Evolutionary conservation across 208 protist genomes (phyloP), one percentile per base, ranked within the genome.

Genomic region (Trypanosoma caninum): DNA sequence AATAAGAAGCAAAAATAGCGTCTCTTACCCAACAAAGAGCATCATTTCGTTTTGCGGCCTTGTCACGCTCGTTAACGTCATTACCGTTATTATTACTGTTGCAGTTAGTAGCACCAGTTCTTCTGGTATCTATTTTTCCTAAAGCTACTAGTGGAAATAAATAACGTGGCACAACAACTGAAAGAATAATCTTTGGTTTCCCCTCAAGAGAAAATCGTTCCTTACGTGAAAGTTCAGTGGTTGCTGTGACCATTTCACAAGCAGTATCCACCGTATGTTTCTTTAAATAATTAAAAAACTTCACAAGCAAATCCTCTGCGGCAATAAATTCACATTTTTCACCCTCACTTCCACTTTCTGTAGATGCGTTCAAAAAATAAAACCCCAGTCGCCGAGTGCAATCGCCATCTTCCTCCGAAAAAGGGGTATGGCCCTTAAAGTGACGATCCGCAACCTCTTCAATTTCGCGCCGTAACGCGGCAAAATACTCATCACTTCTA

Each of bases 221-320:
- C 6, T 71, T 52, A 34, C 47, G 47, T 9, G 33, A 25, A 1
- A 59, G 22, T 42, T 18, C 53, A 14, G 33, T 46, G 8, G 42
- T 55, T 30, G 58, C 38, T 2, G 69, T 72, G n/a, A n/a, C n/a
- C 27, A 95, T 60, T 27, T 80, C 79, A 55, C 89, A 95, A 10
- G 80, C 83, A 9, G 69, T 76, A 63, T 95, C 82, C 11, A 95
- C 57, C 22, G 77, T 78, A 56, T 87, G 82, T 57, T 79, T 72
- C 69, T 95, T 95, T 10, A 95, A 41, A 59, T 90, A 78, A 70
- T 91, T 89, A 25, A 95, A 74, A 60, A 91, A 93, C 34, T 75
- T 64, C 3, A 91, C 74, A 44, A 95, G 84, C 22, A 91, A 60
- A 34, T 92, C 76, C 51, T 88, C 78, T 27, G 80, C 80, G 4